Conservation (phyloP, 1,139 yeast species). For the Meyerozyma athensensis region DNA sequence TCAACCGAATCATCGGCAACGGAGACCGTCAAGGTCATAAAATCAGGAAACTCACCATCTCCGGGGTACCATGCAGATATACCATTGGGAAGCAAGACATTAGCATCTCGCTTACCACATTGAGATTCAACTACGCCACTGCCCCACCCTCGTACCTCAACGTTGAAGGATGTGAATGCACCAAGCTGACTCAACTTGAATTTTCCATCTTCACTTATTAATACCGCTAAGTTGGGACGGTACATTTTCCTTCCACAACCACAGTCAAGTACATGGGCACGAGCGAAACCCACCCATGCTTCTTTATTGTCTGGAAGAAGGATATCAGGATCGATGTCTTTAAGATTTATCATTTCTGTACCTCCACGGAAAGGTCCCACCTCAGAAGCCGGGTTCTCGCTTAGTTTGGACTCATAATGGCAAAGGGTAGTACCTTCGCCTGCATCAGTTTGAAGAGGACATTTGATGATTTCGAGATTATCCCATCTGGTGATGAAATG, state of each 20-base stretch:
- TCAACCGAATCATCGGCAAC: constrained; percentile 13
- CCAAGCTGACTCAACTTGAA: neutral
- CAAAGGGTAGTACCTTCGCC: constrained; percentile 19
- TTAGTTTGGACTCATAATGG: constrained; percentile 20
- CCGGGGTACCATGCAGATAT: constrained; percentile 25
- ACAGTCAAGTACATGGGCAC: constrained; percentile 33
- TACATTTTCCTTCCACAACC: constrained; percentile 36
- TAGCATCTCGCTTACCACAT: constrained; percentile 22
- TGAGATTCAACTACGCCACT: constrained; percentile 19
- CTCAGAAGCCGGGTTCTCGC: constrained; percentile 13
- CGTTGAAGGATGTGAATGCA: constrained; percentile 24
- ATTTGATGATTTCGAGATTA: constrained; percentile 4
- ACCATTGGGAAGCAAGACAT: constrained; percentile 36
- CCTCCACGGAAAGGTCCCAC: constrained; percentile 26
- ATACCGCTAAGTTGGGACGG: constrained; percentile 30
- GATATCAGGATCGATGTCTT: constrained; percentile 10
- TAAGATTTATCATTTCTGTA: constrained; percentile 18
- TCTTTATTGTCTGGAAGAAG: constrained; percentile 18
- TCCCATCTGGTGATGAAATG: constrained; percentile 7
- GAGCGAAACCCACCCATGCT: constrained; percentile 33
- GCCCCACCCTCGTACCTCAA: constrained; percentile 26
- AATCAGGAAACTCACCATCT: constrained; percentile 6
- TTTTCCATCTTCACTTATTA: constrained; percentile 15
- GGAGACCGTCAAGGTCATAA: constrained; percentile 11
- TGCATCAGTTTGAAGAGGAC: neutral